Evolutionary conservation across 495 filamentous ascomycete species (phyloP).

Genomic region (Cetradonia linearis): DNA sequence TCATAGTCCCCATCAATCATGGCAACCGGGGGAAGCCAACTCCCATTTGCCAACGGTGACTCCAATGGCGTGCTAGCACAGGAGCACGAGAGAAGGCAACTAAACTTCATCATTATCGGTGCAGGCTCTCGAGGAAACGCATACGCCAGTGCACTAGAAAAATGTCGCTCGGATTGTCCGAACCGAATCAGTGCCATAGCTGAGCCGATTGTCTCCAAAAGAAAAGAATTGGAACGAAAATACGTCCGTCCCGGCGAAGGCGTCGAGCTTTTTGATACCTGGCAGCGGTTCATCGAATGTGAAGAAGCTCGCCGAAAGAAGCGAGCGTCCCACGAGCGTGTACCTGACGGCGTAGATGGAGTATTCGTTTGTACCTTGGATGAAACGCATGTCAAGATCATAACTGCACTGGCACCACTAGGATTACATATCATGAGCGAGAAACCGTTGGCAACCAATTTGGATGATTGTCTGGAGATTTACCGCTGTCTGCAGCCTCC

Average conservation of each 20-base stretch:
- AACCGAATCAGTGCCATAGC: constrained; percentile 65
- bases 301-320: constrained; percentile 44
- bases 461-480: constrained; percentile 65
- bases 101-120: constrained; percentile 66
- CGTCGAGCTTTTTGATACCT: constrained; percentile 52
- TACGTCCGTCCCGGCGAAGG: constrained; percentile 53
- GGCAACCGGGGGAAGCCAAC: not conserved
- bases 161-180: constrained; percentile 36
- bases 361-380: constrained; percentile 84
- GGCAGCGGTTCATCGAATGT: constrained; percentile 62
- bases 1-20: not conserved
- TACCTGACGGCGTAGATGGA: constrained; percentile 56
- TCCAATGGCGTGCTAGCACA: not conserved
- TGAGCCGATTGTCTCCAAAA: constrained; percentile 72
- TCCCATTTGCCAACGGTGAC: not conserved
- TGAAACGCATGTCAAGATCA: constrained; percentile 74
- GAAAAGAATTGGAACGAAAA: constrained; percentile 51
- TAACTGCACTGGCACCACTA: constrained; percentile 56
- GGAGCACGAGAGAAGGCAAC: not conserved
- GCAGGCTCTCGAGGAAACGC: constrained; percentile 74
- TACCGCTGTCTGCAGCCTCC: constrained; percentile 43
- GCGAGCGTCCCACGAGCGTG: not conserved
- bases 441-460: constrained; percentile 76
- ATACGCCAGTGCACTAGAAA: constrained; percentile 56
- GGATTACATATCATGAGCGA: constrained; percentile 83